These are phyloP conservation scores for Arthrobotrys sinensis DNA, from an alignment of 2,329 filamentous ascomycete genomes.

Conservation along the genomic window DNA sequence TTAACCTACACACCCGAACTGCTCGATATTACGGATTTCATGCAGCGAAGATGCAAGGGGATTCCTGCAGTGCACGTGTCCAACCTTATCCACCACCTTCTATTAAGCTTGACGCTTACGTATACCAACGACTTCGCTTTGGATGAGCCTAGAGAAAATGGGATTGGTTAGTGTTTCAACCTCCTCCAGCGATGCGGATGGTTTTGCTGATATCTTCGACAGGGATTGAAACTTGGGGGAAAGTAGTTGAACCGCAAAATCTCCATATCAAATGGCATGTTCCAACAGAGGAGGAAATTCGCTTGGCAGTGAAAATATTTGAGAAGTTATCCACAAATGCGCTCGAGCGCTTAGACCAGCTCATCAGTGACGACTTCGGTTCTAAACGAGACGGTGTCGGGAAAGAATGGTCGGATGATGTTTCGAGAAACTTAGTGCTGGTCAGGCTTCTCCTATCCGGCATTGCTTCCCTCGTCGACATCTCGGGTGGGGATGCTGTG, in stretches of 20 bases:
- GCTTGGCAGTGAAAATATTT: constrained; percentile 91
- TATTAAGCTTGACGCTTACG: constrained; percentile 93
- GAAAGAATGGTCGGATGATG: constrained; percentile 98
- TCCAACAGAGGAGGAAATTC: constrained; percentile 82
- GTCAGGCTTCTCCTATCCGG: constrained; percentile 91
- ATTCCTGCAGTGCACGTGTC: constrained; percentile 96
- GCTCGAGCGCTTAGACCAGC: constrained; percentile 79
- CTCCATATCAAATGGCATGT: constrained; percentile 93
- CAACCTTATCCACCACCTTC: constrained; percentile 95
- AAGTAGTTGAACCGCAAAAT: constrained; percentile 79
- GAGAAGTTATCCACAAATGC: constrained; percentile 85
- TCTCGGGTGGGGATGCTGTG: constrained; percentile 72
- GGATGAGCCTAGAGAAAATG: constrained; percentile 79
- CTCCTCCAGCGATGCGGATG: neutral
- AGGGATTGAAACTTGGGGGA: constrained; percentile 83
- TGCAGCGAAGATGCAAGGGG: constrained; percentile 95
- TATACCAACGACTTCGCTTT: constrained; percentile 92
- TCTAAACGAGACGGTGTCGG: constrained; percentile 94
- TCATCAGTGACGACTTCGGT: constrained; percentile 85
- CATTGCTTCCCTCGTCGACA: constrained; percentile 89
- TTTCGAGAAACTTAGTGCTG: constrained; percentile 89
- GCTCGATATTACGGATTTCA: constrained; percentile 91
- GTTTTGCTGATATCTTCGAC: constrained; percentile 32
- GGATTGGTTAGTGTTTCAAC: constrained; percentile 37
- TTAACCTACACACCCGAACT: constrained; percentile 90